Conservation (phyloP, 306 rosid species). For the Sicyos baderoa region DNA sequence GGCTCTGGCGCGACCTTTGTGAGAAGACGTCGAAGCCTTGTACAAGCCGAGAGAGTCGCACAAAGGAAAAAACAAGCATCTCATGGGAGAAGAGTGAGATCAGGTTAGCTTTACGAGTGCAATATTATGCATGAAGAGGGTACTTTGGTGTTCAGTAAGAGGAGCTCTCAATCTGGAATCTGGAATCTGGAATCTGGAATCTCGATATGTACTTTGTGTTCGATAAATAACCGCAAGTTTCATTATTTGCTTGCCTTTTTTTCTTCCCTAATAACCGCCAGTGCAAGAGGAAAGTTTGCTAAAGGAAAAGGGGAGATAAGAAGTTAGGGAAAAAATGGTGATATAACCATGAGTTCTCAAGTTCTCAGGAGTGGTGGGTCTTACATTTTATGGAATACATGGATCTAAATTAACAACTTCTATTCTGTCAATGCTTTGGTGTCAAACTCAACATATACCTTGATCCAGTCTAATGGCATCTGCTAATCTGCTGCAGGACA, state of each 20-base stretch:
- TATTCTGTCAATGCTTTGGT: not conserved
- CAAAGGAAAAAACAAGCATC: too few species aligned
- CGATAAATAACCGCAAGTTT: not conserved
- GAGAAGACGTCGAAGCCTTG: too few species aligned
- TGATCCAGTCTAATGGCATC: not conserved
- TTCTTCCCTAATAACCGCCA: not conserved
- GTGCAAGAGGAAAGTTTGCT: not conserved
- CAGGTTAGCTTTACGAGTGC: not conserved
- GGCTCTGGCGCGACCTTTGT: too few species aligned
- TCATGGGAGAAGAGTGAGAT: not conserved
- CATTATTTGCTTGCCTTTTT: not conserved
- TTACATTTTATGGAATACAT: not conserved
- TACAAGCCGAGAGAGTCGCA: too few species aligned
- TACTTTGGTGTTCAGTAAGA: too few species aligned
- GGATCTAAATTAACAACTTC: not conserved
- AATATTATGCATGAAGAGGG: not conserved
- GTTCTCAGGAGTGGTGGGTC: not conserved
- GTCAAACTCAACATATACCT: not conserved
- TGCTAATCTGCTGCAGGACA: slow-evolving; percentile 45
- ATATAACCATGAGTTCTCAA: not conserved
- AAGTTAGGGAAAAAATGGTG: not conserved
- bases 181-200: too few species aligned
- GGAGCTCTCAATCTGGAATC: not conserved
- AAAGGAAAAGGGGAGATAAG: not conserved
- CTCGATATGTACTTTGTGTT: not conserved